phyloP scores from a whole-genome alignment of 2,329 filamentous ascomycete species.

The Lecanicillium sp. region DNA sequence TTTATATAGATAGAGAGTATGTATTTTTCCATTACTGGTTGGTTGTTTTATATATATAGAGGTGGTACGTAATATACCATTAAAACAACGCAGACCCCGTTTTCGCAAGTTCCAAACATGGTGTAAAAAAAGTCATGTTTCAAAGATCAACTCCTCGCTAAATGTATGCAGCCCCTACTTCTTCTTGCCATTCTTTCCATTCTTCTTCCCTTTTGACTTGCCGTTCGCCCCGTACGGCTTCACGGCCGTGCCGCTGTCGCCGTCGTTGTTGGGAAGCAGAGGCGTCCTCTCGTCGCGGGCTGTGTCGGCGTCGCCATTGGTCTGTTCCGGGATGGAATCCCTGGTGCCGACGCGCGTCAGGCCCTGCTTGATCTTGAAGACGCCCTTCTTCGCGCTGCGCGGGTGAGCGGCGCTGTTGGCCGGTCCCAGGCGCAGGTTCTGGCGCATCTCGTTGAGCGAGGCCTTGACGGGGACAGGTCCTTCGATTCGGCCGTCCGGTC shows the following conservation, averaged over 20 bases:
- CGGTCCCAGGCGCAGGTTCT: slow-evolving; percentile 58
- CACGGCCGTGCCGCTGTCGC: slow-evolving; percentile 16
- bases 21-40: too few relatives aligned
- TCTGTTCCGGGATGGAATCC: slow-evolving; percentile 12
- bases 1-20: not conserved
- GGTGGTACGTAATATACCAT: too few relatives aligned
- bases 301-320: slow-evolving; percentile 5
- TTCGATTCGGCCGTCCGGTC: slow-evolving; percentile 42
- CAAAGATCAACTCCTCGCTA: too few relatives aligned
- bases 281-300: slow-evolving; percentile 23
- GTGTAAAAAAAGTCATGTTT: too few relatives aligned
- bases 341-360: slow-evolving; percentile 13
- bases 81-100: too few relatives aligned
- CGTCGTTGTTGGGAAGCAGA: slow-evolving; percentile 17
- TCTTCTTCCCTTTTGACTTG: slow-evolving; percentile 9
- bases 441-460: slow-evolving; percentile 54
- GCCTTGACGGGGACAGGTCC: slow-evolving; percentile 48
- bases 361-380: slow-evolving; percentile 59
- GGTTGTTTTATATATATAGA: too few relatives aligned
- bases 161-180: slow-evolving; percentile 13
- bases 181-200: slow-evolving; percentile 30
- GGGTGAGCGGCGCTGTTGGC: slow-evolving; percentile 60
- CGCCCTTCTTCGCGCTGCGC: slow-evolving; percentile 49
- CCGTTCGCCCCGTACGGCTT: slow-evolving; percentile 7
- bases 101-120: too few relatives aligned